Base-by-base conservation (phyloP, 164 flowering plant species). In the Vitis amurensis region DNA sequence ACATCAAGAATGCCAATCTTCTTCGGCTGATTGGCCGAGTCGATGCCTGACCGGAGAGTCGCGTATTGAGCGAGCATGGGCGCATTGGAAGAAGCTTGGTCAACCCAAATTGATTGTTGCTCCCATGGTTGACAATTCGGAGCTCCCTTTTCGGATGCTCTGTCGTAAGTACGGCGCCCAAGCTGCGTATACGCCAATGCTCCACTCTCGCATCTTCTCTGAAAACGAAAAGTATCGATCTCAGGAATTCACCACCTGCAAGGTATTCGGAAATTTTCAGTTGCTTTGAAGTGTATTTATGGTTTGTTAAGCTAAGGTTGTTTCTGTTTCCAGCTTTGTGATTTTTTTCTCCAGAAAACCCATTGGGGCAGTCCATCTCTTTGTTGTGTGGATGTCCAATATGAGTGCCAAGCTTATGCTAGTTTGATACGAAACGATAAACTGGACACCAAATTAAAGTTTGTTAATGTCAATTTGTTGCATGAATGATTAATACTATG, bases 121-220 rank as follows among this genome's bases (percentile, higher is more conserved):
- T 12, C 98, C 99, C 23, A 95, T 95, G 99, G 99, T 95, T 2
- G 99, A 93, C 60, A 87, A 89, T 65, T 93, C 98, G 12, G 99
- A 95, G 85, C 90, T 95, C 0, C 99, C 99, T 27, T 95, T 95
- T 67, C 83, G 98, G 16, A 76, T 95, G 91, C 94, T 95, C 10
- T 95, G 97, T 68, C 82, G 97, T 2, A 93, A 89, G 80, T 93
- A 90, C 52, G 99, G 97, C 2, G 98, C 99, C 44, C 73, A 82
- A 55, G 99, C 92, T 37, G 99, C 99, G 9, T 95, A 95, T 64
- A 95, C 99, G 3, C 99, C 99, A 10, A 95, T 95, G 99, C 77
- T 95, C 14, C 98, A 96, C 67, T 85, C 99, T 17, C 78, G 98
- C 10, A 82, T 96, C 31, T 96, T 93, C 68, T 57, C 83, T 1